These are phyloP conservation scores for Mucor indicus DNA, from an alignment of 371 early-diverging fungal species.

Conservation along the genomic window DNA sequence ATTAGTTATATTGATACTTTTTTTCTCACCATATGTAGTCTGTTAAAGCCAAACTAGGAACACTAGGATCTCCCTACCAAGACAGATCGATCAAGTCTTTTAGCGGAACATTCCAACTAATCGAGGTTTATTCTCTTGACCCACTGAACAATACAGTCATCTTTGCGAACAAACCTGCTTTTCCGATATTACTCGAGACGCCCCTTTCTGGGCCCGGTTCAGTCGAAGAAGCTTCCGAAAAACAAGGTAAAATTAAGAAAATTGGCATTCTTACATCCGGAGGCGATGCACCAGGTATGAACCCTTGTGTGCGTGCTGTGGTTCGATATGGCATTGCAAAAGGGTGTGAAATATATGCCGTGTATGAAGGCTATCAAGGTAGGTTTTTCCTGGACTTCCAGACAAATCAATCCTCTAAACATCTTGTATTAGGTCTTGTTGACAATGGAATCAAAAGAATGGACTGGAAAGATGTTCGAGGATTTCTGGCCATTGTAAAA, in stretches of 20 bases:
- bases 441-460: slow-evolving; percentile 84
- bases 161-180: slow-evolving; percentile 54
- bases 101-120: slow-evolving; percentile 22
- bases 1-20: neutral
- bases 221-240: slow-evolving; percentile 8
- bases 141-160: slow-evolving; percentile 71
- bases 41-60: slow-evolving; percentile 14
- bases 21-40: neutral
- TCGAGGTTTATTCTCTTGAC: slow-evolving; percentile 39
- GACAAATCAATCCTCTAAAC: too few relatives aligned
- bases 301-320: slow-evolving; percentile 93
- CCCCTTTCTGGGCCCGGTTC: slow-evolving; percentile 14
- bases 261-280: slow-evolving; percentile 97
- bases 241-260: slow-evolving; percentile 28
- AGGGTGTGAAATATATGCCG: slow-evolving; percentile 85
- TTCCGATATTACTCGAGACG: slow-evolving; percentile 18
- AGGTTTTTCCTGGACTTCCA: too few relatives aligned
- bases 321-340: slow-evolving; percentile 86
- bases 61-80: slow-evolving; percentile 14
- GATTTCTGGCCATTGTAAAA: slow-evolving; percentile 67
- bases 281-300: slow-evolving; percentile 99
- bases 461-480: slow-evolving; percentile 88
- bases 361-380: slow-evolving; percentile 98
- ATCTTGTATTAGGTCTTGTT: slow-evolving; percentile 81
- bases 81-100: slow-evolving; percentile 28